Percentiles rank a stretch among this genome's conserved stretches.
Conservation (phyloP, 1,139 yeast genomes). For the Debaryomyces singareniensis region DNA sequence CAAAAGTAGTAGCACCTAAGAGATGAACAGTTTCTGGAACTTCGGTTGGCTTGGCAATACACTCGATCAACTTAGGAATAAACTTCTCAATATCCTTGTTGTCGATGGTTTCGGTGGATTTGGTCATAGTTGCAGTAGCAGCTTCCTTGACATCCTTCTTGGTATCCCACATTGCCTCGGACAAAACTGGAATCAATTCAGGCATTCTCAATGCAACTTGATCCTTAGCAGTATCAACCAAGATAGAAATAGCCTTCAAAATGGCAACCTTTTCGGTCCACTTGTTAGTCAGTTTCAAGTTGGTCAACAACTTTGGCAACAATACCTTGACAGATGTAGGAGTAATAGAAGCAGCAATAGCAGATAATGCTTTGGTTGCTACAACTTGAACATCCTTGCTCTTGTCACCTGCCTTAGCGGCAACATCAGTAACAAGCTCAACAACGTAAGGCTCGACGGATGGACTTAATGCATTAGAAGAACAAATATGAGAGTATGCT, state of each 20-base stretch:
- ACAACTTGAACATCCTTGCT: slow-evolving; percentile 64
- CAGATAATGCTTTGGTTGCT: slow-evolving; percentile 67
- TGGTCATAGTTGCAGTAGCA: slow-evolving; percentile 92
- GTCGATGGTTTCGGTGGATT: slow-evolving; percentile 95
- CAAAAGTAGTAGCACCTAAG: slow-evolving; percentile 99
- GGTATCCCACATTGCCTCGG: slow-evolving; percentile 99
- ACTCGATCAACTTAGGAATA: slow-evolving; percentile 94
- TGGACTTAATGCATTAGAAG: slow-evolving; percentile 73
- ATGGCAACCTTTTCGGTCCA: slow-evolving; percentile 98
- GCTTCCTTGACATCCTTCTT: slow-evolving; percentile 96
- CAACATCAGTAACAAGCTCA: slow-evolving; percentile 60
- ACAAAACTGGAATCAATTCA: slow-evolving; percentile 94
- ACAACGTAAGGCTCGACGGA: slow-evolving; percentile 94
- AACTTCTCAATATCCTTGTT: slow-evolving; percentile 99
- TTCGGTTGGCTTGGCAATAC: slow-evolving; percentile 94
- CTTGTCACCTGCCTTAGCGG: slow-evolving; percentile 88
- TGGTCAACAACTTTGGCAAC: slow-evolving; percentile 70
- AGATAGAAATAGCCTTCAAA: slow-evolving; percentile 73
- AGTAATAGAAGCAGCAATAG: slow-evolving; percentile 76
- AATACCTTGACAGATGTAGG: slow-evolving; percentile 91
- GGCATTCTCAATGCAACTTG: slow-evolving; percentile 99
- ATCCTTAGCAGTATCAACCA: slow-evolving; percentile 91
- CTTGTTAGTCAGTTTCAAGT: slow-evolving; percentile 74
- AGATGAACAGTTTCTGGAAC: slow-evolving; percentile 98
- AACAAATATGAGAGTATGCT: slow-evolving; percentile 82